Base-by-base conservation (phyloP, 2,329 filamentous ascomycete species). In the Sordariomycetes sp. region DNA sequence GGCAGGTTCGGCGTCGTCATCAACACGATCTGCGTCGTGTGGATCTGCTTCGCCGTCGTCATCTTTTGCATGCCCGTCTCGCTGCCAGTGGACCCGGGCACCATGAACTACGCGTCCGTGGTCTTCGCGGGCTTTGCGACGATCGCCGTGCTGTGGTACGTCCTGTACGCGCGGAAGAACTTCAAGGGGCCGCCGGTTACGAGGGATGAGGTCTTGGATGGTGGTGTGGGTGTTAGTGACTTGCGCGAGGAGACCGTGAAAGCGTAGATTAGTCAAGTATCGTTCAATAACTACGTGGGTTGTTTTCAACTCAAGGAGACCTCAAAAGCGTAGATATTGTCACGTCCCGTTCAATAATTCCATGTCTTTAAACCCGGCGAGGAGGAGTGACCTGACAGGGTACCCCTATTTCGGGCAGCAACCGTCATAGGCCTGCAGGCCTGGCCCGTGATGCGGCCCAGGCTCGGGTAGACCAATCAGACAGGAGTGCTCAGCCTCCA, bases 81-180 rank as follows among this genome's bases (percentile, higher is more conserved):
- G 50, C 72, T 88, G 18, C 83, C 83, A 5, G 83, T 88, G 43
- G 79, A 77, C 0, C 70, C 78, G 5, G 67, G 71, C 22, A 77
- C 75, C 43, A 86, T 89, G 76, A 90, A 90, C 76, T 90, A 89
- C 69, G 87, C 86, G 1, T 83, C 83, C n/a, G 87, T 85, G 35
- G 87, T 90, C n/a, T 89, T 90, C 64, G 79, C 86, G 28, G 84
- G 76, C 5, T 85, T 87, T 61, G 78, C 81, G 58, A 54, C 74
- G 43, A 77, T 89, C 59, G 81, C 87, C 1, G 77, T 75, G 11
- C 69, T 72, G 8, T 90, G 86, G 86, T 90, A 90, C 73, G 74
- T 82, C 63, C 76, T 77, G 55, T 88, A 85, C 84, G 87, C 87
- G 35, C 79, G 81, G 70, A 81, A 83, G 71, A 82, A 89, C 71